Evolutionary conservation across 345 rosid species (phyloP), one percentile per base, ranked within the genome.

Genomic region (Populus nigra): DNA sequence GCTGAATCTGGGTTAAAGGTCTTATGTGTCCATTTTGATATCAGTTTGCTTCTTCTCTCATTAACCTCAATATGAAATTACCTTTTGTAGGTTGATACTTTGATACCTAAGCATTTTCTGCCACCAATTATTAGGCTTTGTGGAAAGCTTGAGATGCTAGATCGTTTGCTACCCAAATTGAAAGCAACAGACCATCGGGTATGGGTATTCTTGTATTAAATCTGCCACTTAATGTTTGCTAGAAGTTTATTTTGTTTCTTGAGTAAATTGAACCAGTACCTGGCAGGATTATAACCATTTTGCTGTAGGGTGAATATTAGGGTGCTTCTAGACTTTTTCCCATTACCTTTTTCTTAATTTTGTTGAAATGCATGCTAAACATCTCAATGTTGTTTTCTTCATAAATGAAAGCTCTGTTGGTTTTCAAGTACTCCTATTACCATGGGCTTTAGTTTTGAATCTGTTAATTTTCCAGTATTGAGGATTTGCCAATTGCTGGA

Each of bases 81-180:
- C 65, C 43, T 76, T 82, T 78, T 88, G 77, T 83, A 94, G 98
- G 92, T 94, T 76, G 93, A 92, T 78, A 77, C 70, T 84, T 79
- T 86, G 57, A 87, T 94, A 79, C 98, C 97, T 8, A 86, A 76
- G 81, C 97, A 94, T 87, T 94, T 86, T 89, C 90, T 94, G 83
- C 97, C 91, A 68, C 84, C 97, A 72, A 83, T 92, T 71, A 38
- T 94, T 75, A 90, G 98, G 77, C 91, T 89, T 61, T 94, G 98
- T 75, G 97, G 98, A 77, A 94, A 94, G 92, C 98, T 94, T 83
- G 98, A 94, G 92, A 94, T 94, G 98, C 77, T 94, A 71, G 98
- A 94, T 86, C 86, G 97, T 33, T 81, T 94, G 78, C 90, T 94
- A 57, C 98, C 98, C 50, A 92, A 94, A 80, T 88, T 94, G 76